Conservation (phyloP, 1,139 yeast genomes). For the Scheffersomyces segobiensis region DNA sequence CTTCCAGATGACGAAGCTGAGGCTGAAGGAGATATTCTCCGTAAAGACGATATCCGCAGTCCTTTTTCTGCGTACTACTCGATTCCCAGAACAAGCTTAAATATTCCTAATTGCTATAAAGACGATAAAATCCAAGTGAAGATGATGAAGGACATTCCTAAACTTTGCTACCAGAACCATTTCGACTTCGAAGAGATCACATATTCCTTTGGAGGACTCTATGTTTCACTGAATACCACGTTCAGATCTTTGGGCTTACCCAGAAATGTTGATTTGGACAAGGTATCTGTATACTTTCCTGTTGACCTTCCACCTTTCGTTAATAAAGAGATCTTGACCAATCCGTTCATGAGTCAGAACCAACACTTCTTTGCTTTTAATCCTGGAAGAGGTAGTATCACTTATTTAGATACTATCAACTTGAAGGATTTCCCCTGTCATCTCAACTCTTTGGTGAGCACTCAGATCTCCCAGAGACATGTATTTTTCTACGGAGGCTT, state of each 20-base stretch:
- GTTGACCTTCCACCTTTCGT: slow-evolving; percentile 44
- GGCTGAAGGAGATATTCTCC: slow-evolving; percentile 9
- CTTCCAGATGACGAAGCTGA: slow-evolving; percentile 1
- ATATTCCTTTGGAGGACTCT: slow-evolving; percentile 43
- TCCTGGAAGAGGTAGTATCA: slow-evolving; percentile 34
- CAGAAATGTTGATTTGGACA: slow-evolving; percentile 24
- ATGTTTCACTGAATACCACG: slow-evolving; percentile 16
- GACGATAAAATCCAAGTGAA: slow-evolving; percentile 4
- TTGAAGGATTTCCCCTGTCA: slow-evolving; percentile 27
- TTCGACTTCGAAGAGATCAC: slow-evolving; percentile 33
- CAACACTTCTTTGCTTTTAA: slow-evolving; percentile 29
- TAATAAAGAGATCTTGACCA: slow-evolving; percentile 32
- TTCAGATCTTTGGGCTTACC: slow-evolving; percentile 40
- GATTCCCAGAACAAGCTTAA: slow-evolving; percentile 29
- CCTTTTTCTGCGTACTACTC: slow-evolving; percentile 33
- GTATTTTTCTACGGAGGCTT: slow-evolving; percentile 47
- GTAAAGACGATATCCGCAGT: slow-evolving; percentile 16
- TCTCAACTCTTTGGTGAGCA: slow-evolving; percentile 28
- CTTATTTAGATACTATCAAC: slow-evolving; percentile 27
- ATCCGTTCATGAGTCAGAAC: slow-evolving; percentile 37
- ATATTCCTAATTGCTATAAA: slow-evolving; percentile 16
- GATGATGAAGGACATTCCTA: slow-evolving; percentile 19
- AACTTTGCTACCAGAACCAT: slow-evolving; percentile 36
- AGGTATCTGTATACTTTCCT: slow-evolving; percentile 40
- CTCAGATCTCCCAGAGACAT: slow-evolving; percentile 36